Conservation (phyloP, 495 filamentous ascomycete species). For the Lepraria neglecta region DNA sequence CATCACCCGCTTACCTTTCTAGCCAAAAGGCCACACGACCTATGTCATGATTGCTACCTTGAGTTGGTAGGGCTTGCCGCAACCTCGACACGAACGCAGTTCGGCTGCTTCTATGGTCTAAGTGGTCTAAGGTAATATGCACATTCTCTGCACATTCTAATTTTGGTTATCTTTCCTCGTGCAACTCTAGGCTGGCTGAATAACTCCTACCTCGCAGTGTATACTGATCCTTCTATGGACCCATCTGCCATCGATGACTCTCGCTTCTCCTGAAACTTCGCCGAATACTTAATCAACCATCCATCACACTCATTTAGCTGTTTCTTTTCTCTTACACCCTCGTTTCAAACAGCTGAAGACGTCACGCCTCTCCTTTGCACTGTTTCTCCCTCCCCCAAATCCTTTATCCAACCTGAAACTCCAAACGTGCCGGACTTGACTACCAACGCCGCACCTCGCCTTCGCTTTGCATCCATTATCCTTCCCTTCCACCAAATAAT, state of each 20-base stretch:
- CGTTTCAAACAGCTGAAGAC: slow-evolving; percentile 11
- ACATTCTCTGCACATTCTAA: slow-evolving; percentile 14
- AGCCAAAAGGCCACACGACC: not conserved
- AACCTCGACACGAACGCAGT: slow-evolving; percentile 6
- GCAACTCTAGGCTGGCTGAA: slow-evolving; percentile 10
- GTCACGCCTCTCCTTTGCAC: slow-evolving; percentile 9
- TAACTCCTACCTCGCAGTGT: slow-evolving; percentile 13
- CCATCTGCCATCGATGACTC: slow-evolving; percentile 7
- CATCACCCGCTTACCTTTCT: slow-evolving; percentile 13
- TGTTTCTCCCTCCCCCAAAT: not conserved
- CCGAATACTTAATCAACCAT: slow-evolving; percentile 12
- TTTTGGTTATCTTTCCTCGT: slow-evolving; percentile 12
- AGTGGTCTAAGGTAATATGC: slow-evolving; percentile 17
- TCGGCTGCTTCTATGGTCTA: slow-evolving; percentile 11
- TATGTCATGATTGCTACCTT: slow-evolving; percentile 19
- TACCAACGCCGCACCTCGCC: slow-evolving; percentile 5
- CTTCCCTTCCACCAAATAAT: not conserved
- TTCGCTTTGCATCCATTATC: not conserved
- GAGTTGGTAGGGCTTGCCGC: slow-evolving; percentile 16
- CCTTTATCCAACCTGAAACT: slow-evolving; percentile 4
- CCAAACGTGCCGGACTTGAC: slow-evolving; percentile 5
- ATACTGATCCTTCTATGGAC: slow-evolving; percentile 11
- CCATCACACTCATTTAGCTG: slow-evolving; percentile 17
- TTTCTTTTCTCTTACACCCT: slow-evolving; percentile 10
- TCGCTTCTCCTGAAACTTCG: slow-evolving; percentile 16